Conservation (phyloP, 371 early-diverging fungal species). For the Rhizopus arrhizus region DNA sequence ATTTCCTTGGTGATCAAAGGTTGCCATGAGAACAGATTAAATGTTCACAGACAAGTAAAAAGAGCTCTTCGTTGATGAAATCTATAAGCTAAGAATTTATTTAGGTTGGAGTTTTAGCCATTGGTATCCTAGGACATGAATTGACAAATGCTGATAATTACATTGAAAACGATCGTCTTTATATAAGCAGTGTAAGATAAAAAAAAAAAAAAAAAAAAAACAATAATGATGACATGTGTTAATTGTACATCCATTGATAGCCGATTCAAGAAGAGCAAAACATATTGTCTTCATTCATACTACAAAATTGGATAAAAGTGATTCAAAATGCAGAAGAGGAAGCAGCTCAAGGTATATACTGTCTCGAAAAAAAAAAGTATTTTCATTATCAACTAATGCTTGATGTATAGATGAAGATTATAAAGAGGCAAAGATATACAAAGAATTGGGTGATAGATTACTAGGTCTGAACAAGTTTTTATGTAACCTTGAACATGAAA, state of each 20-base stretch:
- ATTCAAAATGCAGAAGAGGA: conserved; percentile 41
- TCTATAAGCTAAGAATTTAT: too few relatives aligned
- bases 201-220: too few relatives aligned
- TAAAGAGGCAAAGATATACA: conserved; percentile 61
- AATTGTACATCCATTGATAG: background rate
- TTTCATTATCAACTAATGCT: background rate
- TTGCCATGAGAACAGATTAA: conserved; percentile 71
- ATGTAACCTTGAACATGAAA: conserved; percentile 54
- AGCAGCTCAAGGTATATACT: conserved; percentile 39
- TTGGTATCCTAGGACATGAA: too few relatives aligned
- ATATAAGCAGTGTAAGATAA: too few relatives aligned
- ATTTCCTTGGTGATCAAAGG: conserved; percentile 70
- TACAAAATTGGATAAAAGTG: conserved; percentile 46
- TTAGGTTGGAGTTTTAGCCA: too few relatives aligned
- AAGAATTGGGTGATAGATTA: conserved; percentile 42
- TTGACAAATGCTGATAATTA: too few relatives aligned
- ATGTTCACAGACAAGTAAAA: conserved; percentile 76
- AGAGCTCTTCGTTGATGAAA: too few relatives aligned
- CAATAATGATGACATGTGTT: too few relatives aligned
- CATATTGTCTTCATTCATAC: conserved; percentile 22
- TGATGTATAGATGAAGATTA: conserved; percentile 52
- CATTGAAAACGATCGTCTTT: too few relatives aligned
- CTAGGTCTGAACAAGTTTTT: conserved; percentile 53
- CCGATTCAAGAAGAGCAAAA: background rate
- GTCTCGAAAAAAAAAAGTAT: background rate